Conservation (phyloP, 345 rosid genomes). For the Dipteronia dyeriana region DNA sequence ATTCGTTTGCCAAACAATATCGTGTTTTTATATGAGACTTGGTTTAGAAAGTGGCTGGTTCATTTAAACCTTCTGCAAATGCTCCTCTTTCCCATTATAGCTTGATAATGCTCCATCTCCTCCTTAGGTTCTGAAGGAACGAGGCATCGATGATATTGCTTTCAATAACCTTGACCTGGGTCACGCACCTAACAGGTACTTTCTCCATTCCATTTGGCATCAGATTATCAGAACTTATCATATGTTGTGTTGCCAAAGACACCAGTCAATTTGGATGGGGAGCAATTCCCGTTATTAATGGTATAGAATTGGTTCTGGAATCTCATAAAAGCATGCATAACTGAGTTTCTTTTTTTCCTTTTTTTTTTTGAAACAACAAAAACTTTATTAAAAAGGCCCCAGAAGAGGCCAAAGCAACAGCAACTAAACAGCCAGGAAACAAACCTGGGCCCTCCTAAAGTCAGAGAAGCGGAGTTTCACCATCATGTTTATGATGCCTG, state of each 20-base stretch:
- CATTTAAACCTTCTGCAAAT: neutral
- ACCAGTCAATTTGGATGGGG: neutral
- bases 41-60: neutral
- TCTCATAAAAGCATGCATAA: slow-evolving; percentile 1
- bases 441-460: too few species aligned
- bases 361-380: too few species aligned
- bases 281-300: neutral
- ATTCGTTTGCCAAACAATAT: neutral
- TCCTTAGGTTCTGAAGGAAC: slow-evolving; percentile 31
- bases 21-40: neutral
- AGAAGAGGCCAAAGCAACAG: too few species aligned
- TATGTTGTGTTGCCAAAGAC: neutral
- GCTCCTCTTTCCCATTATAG: neutral
- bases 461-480: too few species aligned
- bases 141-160: slow-evolving; percentile 26
- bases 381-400: too few species aligned
- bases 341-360: too few species aligned
- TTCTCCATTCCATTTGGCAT: neutral
- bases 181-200: slow-evolving; percentile 16
- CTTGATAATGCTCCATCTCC: neutral
- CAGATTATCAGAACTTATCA: neutral
- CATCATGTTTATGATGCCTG: neutral
- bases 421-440: too few species aligned
- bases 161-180: slow-evolving; percentile 16
- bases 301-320: neutral